Percentiles rank a stretch among this genome's conserved stretches.
These are phyloP conservation scores for Aspergillus carlsbadensis DNA, from an alignment of 495 filamentous ascomycete genomes.

Conservation along the genomic window DNA sequence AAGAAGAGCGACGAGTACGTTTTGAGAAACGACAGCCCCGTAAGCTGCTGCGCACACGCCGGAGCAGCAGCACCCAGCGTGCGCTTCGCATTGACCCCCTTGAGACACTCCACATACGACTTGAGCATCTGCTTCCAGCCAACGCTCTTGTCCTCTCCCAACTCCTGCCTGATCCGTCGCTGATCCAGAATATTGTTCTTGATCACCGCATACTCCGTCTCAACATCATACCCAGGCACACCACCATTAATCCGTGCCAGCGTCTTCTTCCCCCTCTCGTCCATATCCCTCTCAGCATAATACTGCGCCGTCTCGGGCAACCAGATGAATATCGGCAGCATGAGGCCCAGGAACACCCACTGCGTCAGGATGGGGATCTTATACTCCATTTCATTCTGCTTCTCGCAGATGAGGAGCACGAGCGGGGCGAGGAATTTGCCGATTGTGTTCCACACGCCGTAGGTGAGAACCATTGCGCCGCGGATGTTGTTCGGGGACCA, in stretches of 20 bases:
- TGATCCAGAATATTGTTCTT: conserved; percentile 2
- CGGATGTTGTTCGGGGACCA: neutral
- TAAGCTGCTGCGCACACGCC: neutral
- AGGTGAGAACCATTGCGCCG: neutral
- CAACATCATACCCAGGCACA: neutral
- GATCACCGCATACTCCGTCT: conserved; percentile 11
- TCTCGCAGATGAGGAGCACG: neutral
- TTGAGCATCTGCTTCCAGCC: neutral
- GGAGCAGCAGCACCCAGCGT: neutral
- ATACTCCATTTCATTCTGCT: neutral
- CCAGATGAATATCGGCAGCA: neutral
- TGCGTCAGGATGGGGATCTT: neutral
- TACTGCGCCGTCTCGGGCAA: neutral
- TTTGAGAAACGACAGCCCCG: neutral
- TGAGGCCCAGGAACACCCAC: neutral
- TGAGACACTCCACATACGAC: conserved; percentile 1
- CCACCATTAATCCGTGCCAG: neutral
- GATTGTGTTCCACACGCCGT: neutral
- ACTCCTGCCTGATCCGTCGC: neutral
- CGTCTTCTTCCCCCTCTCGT: neutral
- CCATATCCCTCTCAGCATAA: neutral
- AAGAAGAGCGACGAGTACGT: neutral
- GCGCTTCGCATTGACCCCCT: neutral
- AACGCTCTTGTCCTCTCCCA: neutral
- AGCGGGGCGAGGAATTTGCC: neutral